phyloP scores from a whole-genome alignment of 2,329 filamentous ascomycete genomes.

The Neophaeococcomyces aloes region DNA sequence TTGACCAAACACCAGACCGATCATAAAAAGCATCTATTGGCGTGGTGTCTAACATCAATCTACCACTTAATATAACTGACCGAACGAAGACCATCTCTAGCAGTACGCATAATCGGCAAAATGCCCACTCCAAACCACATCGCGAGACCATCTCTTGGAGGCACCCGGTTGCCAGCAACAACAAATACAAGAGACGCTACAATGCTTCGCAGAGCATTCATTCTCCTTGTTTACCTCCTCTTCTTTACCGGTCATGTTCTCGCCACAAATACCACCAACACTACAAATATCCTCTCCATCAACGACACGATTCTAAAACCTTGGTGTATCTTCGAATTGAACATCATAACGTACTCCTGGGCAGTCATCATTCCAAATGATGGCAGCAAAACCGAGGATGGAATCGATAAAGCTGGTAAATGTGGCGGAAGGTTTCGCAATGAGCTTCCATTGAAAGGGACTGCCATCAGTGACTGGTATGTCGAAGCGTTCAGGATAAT shows the following conservation, averaged over 20 bases:
- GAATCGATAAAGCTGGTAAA: not conserved
- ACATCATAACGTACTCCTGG: not conserved
- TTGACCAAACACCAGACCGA: too few relatives aligned
- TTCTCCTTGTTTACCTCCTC: not conserved
- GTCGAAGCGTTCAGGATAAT: not conserved
- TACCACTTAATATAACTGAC: too few relatives aligned
- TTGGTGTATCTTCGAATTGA: not conserved
- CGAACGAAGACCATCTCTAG: too few relatives aligned
- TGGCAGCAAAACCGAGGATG: not conserved
- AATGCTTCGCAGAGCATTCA: not conserved
- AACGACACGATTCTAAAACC: not conserved
- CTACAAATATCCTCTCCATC: not conserved
- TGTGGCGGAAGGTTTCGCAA: not conserved
- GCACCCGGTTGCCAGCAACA: not conserved
- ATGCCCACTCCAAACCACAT: too few relatives aligned
- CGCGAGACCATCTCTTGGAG: too few relatives aligned
- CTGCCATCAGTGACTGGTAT: not conserved
- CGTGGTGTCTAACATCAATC: too few relatives aligned
- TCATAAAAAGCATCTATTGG: too few relatives aligned
- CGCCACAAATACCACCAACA: not conserved
- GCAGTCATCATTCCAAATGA: not conserved
- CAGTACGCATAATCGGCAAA: too few relatives aligned
- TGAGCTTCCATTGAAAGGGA: not conserved
- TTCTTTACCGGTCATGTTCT: not conserved
- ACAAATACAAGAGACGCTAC: not conserved